A percentile compares a stretch with the other conserved stretches of the same genome.
These are phyloP conservation scores for Hyphodiscus sp. DNA, from an alignment of 2,329 filamentous ascomycete genomes.

Conservation along the genomic window DNA sequence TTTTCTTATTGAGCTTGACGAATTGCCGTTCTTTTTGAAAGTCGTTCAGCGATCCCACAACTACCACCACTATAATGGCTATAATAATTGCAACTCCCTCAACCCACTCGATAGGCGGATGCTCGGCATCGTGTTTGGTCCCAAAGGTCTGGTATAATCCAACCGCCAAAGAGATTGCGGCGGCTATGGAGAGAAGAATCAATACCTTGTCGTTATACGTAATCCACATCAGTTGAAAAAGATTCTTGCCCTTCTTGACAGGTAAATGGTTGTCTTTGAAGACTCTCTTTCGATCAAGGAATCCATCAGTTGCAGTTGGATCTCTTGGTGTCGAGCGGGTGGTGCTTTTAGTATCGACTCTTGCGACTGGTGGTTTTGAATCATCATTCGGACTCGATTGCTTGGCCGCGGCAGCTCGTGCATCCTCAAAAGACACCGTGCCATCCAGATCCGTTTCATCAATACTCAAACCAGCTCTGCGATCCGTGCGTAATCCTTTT, in stretches of 20 bases:
- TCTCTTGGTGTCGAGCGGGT: conserved; percentile 4
- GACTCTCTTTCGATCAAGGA: conserved; percentile 60
- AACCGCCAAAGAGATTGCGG: conserved; percentile 66
- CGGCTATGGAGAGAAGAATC: conserved; percentile 64
- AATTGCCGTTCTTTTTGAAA: conserved; percentile 80
- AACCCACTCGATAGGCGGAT: conserved; percentile 64
- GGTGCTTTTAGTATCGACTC: conserved; percentile 11
- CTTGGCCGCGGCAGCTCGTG: conserved; percentile 26
- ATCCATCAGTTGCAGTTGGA: conserved; percentile 24
- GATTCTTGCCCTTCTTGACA: conserved; percentile 61
- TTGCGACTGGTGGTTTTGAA: conserved; percentile 24
- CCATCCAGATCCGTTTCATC: conserved; percentile 62
- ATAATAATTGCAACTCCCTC: conserved; percentile 75
- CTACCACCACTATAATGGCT: conserved; percentile 68
- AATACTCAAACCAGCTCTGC: conserved; percentile 57
- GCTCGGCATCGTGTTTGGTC: conserved; percentile 39
- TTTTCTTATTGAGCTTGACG: conserved; percentile 73
- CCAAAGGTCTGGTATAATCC: conserved; percentile 68
- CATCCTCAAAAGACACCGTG: conserved; percentile 63
- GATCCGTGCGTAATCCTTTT: conserved; percentile 63
- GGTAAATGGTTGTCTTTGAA: conserved; percentile 65
- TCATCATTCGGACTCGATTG: neutral
- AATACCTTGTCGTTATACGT: conserved; percentile 78
- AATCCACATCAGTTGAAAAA: conserved; percentile 68
- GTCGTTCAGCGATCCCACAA: conserved; percentile 73